phyloP scores from a whole-genome alignment of 345 rosid genomes.

The Gossypium rotundifolium region DNA sequence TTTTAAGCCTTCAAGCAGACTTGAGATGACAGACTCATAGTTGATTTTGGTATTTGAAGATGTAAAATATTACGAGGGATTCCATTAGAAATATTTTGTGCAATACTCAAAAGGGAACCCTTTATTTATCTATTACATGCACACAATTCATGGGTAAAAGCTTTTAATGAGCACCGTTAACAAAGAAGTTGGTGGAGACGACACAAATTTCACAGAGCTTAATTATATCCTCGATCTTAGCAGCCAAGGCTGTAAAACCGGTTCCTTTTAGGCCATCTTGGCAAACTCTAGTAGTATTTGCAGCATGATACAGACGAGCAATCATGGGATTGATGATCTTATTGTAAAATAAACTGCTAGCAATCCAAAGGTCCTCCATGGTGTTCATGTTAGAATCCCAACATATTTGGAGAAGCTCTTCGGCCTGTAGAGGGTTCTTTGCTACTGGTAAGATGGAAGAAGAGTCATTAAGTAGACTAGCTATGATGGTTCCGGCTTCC shows the following conservation, averaged over 20 bases:
- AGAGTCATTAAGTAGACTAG: slow-evolving; percentile 1
- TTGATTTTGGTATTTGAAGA: neutral
- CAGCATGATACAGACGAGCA: neutral
- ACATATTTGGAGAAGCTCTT: slow-evolving; percentile 16
- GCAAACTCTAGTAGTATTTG: slow-evolving; percentile 1
- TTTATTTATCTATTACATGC: neutral
- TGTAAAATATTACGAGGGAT: neutral
- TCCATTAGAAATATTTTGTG: neutral
- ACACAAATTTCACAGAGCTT: slow-evolving; percentile 7
- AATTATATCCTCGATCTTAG: neutral
- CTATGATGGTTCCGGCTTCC: neutral
- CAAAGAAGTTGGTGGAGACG: neutral
- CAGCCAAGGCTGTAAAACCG: neutral
- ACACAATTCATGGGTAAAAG: neutral
- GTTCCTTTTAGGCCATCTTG: neutral
- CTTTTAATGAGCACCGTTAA: neutral
- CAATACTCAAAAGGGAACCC: neutral
- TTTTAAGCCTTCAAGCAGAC: neutral
- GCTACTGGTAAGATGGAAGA: neutral
- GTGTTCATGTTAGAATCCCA: neutral
- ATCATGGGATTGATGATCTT: slow-evolving; percentile 9
- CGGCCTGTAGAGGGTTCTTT: neutral
- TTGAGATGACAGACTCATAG: neutral
- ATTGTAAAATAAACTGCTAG: slow-evolving; percentile 11
- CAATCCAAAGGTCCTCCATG: neutral